Percentiles rank a stretch among this genome's conserved stretches.
Conservation (phyloP, 495 filamentous ascomycete genomes). For the Daldinia concentrica region DNA sequence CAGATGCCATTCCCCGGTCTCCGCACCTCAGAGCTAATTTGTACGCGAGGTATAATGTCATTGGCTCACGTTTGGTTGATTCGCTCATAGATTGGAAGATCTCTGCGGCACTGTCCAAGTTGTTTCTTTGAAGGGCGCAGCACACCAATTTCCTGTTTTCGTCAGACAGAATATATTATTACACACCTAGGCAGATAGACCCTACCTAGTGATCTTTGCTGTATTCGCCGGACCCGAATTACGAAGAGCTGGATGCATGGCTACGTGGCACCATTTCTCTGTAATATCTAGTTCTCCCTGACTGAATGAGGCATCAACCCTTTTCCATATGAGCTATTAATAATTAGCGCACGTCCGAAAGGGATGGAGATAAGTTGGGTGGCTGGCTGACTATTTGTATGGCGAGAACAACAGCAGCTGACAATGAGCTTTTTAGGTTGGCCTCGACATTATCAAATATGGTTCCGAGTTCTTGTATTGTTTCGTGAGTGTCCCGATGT, state of each 20-base stretch:
- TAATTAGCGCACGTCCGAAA: constrained; percentile 21
- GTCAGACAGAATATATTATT: constrained; percentile 19
- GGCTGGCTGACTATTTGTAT: constrained; percentile 68
- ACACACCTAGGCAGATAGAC: not conserved
- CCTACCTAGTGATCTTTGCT: constrained; percentile 75
- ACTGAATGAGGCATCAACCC: constrained; percentile 65
- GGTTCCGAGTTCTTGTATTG: constrained; percentile 35
- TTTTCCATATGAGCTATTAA: constrained; percentile 79
- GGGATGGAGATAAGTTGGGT: not conserved
- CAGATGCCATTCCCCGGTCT: constrained; percentile 64
- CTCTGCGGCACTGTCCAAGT: constrained; percentile 61
- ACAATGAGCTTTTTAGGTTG: constrained; percentile 49
- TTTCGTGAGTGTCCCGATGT: constrained; percentile 32
- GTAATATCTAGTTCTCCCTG: constrained; percentile 63
- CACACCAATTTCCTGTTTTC: constrained; percentile 71
- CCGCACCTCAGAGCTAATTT: constrained; percentile 71
- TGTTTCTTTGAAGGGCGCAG: constrained; percentile 67
- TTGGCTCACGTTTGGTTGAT: constrained; percentile 62
- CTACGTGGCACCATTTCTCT: constrained; percentile 76
- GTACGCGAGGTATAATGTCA: constrained; percentile 77
- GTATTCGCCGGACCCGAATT: constrained; percentile 69
- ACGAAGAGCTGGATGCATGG: constrained; percentile 71
- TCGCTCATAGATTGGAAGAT: constrained; percentile 70
- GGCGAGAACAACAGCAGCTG: constrained; percentile 70
- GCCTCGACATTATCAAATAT: constrained; percentile 38